Evolutionary conservation across 2,329 filamentous ascomycete species (phyloP), one percentile per base, ranked within the genome.

Genomic region (Talaromyces atroroseus): DNA sequence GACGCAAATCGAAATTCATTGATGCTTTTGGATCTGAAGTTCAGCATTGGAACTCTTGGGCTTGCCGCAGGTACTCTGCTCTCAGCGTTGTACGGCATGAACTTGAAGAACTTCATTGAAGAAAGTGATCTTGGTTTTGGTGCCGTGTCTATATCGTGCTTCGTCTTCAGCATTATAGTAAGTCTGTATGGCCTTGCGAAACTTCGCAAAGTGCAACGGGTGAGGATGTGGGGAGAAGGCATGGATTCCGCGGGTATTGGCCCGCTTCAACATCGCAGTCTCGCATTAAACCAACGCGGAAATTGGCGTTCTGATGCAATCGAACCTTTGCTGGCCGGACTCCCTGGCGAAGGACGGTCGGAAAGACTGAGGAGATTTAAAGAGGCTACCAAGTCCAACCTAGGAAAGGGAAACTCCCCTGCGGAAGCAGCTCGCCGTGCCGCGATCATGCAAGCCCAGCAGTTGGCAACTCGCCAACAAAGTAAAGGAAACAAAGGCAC

Each of bases 11-110:
- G 94, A 63, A 99, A 99, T 76, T 89, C 91, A 8, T 88, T 99
- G 62, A 99, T 99, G 94, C 81, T 99, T 18, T 82, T 97, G 32
- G 94, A 97, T 62, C 85, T 99, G 64, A 96, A 95, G 70, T 96
- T 97, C 76, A 94, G 89, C 68, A 92, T 99, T 59, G 90, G 91
- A 57, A 97, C 94, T 1, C 83, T 99, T 4, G 91, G 92, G n/a
- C 84, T 97, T 49, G 92, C 90, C 54, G 90, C 92, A 69, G 94
- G 94, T 55, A 96, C 94, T 50, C 95, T 97, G 69, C 82, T 96
- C 65, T 95, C 94, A 8, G 92, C 92, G n/a, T 84, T 99, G n/a
- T 99, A 97, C 80, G 94, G 94, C 65, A 97, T 97, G 92, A 99
- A 99, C 76, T 78, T 99, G 62, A 95, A 96, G 70, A 97, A 97